Evolutionary conservation across 305 asterid genomes (phyloP).

Genomic region (Andrographis paniculata): DNA sequence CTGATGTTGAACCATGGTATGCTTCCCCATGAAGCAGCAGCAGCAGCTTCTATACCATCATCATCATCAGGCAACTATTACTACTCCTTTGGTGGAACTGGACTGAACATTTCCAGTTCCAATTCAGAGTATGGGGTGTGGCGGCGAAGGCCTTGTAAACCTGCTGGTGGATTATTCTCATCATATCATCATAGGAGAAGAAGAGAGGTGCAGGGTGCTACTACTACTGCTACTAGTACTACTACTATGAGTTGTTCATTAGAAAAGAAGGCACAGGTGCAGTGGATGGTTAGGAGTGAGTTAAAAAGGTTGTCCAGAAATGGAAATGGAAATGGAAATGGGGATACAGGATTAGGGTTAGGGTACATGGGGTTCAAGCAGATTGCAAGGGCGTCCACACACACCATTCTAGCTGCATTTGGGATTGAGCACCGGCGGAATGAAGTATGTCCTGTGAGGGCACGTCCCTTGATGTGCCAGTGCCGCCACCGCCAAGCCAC

Average conservation of each 20-base stretch:
- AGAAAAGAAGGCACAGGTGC: conserved; percentile 34
- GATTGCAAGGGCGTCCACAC: conserved; percentile 48
- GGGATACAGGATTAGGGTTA: conserved; percentile 24
- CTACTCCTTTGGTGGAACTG: too few relatives aligned
- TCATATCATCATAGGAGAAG: too few relatives aligned
- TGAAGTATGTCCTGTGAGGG: conserved; percentile 23
- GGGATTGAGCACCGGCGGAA: conserved; percentile 28
- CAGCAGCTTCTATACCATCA: conserved; percentile 42
- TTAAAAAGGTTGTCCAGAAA: conserved; percentile 34
- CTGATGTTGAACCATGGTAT: conserved; percentile 15
- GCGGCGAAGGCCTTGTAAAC: too few relatives aligned
- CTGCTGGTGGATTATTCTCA: too few relatives aligned
- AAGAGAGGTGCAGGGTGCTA: too few relatives aligned
- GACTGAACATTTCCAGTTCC: too few relatives aligned
- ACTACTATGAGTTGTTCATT: conserved; percentile 22
- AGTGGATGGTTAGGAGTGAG: conserved; percentile 33
- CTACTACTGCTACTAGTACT: too few relatives aligned
- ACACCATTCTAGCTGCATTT: conserved; percentile 47
- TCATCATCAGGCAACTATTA: too few relatives aligned
- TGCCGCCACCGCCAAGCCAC: too few relatives aligned
- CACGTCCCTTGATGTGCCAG: conserved; percentile 21
- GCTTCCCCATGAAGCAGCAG: conserved; percentile 36
- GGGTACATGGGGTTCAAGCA: conserved; percentile 55
- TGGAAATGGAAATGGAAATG: too few relatives aligned
- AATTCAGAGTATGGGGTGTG: too few relatives aligned